These are phyloP conservation scores for Magnaporthiopsis incrustans DNA, from an alignment of 2,329 filamentous ascomycete species.

Conservation along the genomic window DNA sequence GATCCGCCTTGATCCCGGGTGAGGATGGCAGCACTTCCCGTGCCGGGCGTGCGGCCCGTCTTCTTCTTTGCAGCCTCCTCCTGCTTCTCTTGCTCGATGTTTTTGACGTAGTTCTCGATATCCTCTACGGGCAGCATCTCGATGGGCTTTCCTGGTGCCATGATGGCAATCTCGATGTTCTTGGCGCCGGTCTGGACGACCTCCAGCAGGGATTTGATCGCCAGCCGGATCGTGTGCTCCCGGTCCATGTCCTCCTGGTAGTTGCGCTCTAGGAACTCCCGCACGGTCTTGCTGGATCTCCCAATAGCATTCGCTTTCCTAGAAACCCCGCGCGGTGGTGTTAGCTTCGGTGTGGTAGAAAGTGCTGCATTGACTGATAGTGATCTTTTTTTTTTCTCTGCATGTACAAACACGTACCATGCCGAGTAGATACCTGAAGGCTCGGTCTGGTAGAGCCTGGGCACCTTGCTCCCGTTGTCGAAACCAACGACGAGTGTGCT, in stretches of 20 bases:
- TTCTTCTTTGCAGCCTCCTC: slow-evolving; percentile 98
- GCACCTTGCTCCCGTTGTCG: slow-evolving; percentile 82
- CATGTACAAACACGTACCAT: slow-evolving; percentile 54
- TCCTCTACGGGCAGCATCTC: slow-evolving; percentile 94
- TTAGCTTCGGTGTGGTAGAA: slow-evolving; percentile 10
- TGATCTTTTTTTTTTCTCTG: slow-evolving; percentile 10
- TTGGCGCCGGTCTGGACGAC: slow-evolving; percentile 98
- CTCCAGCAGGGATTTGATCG: slow-evolving; percentile 95
- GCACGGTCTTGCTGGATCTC: slow-evolving; percentile 95
- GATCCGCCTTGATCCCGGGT: slow-evolving; percentile 47
- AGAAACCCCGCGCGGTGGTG: background rate
- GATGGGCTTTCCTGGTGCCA: slow-evolving; percentile 84
- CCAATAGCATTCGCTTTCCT: slow-evolving; percentile 99
- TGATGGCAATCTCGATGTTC: slow-evolving; percentile 99
- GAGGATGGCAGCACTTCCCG: slow-evolving; percentile 64
- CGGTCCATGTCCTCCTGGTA: slow-evolving; percentile 98
- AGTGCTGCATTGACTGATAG: background rate
- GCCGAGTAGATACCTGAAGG: slow-evolving; percentile 99
- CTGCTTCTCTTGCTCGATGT: slow-evolving; percentile 98
- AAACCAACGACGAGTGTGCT: slow-evolving; percentile 98
- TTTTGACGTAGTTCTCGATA: slow-evolving; percentile 97
- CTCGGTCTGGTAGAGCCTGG: slow-evolving; percentile 94
- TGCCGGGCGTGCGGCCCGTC: slow-evolving; percentile 65
- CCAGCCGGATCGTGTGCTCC: slow-evolving; percentile 90
- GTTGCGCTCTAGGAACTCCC: slow-evolving; percentile 97